phyloP scores from a whole-genome alignment of 495 filamentous ascomycete species.

The Articulospora tetracladia region DNA sequence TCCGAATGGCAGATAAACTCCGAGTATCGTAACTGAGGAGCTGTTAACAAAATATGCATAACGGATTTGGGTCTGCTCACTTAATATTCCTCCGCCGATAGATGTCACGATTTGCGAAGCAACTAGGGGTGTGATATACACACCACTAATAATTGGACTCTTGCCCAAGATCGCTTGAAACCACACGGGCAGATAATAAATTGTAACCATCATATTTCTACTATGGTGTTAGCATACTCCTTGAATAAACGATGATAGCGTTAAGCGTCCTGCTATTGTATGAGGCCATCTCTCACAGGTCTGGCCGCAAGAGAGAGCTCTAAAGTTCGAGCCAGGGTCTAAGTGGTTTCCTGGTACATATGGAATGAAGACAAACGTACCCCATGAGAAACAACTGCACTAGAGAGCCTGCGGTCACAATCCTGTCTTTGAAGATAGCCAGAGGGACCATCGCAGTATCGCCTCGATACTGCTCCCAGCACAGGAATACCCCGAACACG shows the following conservation, averaged over 20 bases:
- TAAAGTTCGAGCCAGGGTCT: too few species aligned
- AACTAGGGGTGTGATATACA: conserved; percentile 47
- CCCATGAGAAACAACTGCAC: conserved; percentile 13
- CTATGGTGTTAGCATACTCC: too few species aligned
- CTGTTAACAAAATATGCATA: not conserved
- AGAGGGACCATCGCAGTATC: conserved; percentile 14
- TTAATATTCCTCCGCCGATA: conserved; percentile 6
- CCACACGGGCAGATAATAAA: conserved; percentile 61
- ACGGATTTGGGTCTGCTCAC: not conserved
- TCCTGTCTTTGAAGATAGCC: conserved; percentile 4
- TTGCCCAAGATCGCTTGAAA: conserved; percentile 47
- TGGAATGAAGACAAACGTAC: conserved; percentile 29
- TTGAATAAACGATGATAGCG: too few species aligned
- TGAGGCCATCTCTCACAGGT: too few species aligned
- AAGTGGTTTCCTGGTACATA: too few species aligned
- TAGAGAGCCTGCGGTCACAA: not conserved
- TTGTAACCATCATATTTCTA: too few species aligned
- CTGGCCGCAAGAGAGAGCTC: too few species aligned
- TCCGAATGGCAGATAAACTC: conserved; percentile 25
- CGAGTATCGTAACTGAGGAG: conserved; percentile 10
- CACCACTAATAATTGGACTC: conserved; percentile 41
- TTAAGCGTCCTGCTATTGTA: too few species aligned
- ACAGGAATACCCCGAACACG: conserved; percentile 41
- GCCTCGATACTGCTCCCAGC: conserved; percentile 42
- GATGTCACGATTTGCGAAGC: conserved; percentile 23